These are phyloP conservation scores for Blastomyces silverae DNA, from an alignment of 2,329 filamentous ascomycete genomes.

Conservation along the genomic window DNA sequence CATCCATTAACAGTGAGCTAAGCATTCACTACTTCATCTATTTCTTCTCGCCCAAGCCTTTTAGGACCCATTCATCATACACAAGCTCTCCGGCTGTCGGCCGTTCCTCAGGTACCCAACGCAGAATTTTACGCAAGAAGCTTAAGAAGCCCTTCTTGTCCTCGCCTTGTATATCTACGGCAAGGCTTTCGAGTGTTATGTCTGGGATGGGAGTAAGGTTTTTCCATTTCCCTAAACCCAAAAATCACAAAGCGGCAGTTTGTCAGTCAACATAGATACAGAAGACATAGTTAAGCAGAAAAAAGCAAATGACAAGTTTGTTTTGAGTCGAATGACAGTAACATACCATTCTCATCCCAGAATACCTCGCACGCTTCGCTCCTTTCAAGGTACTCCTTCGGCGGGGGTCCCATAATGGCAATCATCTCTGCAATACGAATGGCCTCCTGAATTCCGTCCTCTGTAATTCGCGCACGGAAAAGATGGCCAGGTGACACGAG, in stretches of 20 bases:
- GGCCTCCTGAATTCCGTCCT: slow-evolving; percentile 8
- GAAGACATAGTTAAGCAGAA: background rate
- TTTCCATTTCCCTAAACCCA: slow-evolving; percentile 9
- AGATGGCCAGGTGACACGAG: slow-evolving; percentile 1
- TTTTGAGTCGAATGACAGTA: background rate
- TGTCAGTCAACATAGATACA: background rate
- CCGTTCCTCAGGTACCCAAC: slow-evolving; percentile 13
- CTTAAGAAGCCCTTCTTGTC: slow-evolving; percentile 11
- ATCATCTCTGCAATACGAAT: slow-evolving; percentile 13
- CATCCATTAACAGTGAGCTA: slow-evolving; percentile 1
- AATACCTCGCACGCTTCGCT: slow-evolving; percentile 8
- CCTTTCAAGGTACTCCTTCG: slow-evolving; percentile 5
- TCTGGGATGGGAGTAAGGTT: slow-evolving; percentile 11
- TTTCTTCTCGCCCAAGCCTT: slow-evolving; percentile 3
- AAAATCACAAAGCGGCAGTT: background rate
- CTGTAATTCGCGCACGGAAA: slow-evolving; percentile 6
- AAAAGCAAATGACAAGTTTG: slow-evolving; percentile 2
- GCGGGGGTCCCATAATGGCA: slow-evolving; percentile 15
- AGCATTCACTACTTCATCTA: background rate
- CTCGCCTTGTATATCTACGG: slow-evolving; percentile 1
- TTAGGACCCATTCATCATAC: slow-evolving; percentile 12
- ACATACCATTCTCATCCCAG: slow-evolving; percentile 14
- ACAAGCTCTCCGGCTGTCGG: slow-evolving; percentile 11
- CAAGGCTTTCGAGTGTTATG: slow-evolving; percentile 10
- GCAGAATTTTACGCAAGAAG: slow-evolving; percentile 6